phyloP scores from a whole-genome alignment of 139 green algal species.

The Deuterostichococcus epilithicus region DNA sequence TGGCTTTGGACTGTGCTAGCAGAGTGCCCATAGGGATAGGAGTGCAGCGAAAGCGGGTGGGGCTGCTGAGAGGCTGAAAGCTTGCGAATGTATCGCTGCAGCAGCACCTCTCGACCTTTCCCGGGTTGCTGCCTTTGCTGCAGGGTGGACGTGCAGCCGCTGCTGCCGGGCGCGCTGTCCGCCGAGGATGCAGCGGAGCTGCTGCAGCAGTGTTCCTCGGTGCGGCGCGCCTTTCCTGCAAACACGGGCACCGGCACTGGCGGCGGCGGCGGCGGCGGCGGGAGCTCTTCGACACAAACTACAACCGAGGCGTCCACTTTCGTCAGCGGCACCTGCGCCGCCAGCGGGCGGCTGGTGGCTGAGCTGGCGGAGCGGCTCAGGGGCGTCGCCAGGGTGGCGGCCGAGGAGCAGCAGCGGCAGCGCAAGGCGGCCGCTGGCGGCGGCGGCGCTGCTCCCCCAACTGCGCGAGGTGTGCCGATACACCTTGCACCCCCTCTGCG shows the following conservation, averaged over 20 bases:
- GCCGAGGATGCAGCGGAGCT: conserved; percentile 37
- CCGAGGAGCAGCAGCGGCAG: conserved; percentile 44
- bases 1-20: no score
- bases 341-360: conserved; percentile 34
- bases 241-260: conserved; percentile 6
- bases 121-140: neutral
- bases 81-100: no score
- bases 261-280: conserved; percentile 9
- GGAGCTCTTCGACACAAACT: neutral
- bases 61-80: no score
- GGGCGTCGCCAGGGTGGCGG: conserved; percentile 30
- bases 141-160: conserved; percentile 36
- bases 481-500: no score
- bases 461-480: no score
- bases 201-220: conserved; percentile 20
- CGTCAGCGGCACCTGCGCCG: conserved; percentile 44
- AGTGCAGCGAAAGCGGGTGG: no score
- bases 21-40: no score
- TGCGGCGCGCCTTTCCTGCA: conserved; percentile 5
- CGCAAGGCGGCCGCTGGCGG: conserved; percentile 9
- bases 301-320: conserved; percentile 8
- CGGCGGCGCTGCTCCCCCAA: no score
- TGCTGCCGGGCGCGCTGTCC: conserved; percentile 45
- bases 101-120: no score
- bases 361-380: conserved; percentile 24